Evolutionary conservation across 441 rosid genomes (phyloP).

Genomic region (Viola pubescens): DNA sequence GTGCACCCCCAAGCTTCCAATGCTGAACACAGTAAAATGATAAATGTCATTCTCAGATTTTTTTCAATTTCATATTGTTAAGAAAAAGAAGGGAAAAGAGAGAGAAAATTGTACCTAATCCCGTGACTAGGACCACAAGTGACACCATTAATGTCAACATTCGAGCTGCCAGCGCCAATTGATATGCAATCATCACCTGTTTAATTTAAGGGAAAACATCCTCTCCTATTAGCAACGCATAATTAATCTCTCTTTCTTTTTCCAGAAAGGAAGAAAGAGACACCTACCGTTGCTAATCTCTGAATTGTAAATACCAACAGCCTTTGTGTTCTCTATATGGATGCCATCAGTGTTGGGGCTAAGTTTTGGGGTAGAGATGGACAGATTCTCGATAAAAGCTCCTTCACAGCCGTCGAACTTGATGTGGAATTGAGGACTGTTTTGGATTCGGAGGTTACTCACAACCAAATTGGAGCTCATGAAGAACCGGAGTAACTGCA

Average conservation of each 20-base stretch:
- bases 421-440: constrained; percentile 93
- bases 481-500: constrained; percentile 82
- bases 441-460: constrained; percentile 59
- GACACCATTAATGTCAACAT: constrained; percentile 70
- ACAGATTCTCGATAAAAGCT: constrained; percentile 50
- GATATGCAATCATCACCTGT: constrained; percentile 95
- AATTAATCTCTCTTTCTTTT: background rate
- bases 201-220: background rate
- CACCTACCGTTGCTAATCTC: constrained; percentile 66
- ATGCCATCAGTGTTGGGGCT: constrained; percentile 95
- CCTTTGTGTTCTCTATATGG: constrained; percentile 67
- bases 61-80: background rate
- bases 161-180: constrained; percentile 76
- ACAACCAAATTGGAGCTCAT: constrained; percentile 82
- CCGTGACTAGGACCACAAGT: constrained; percentile 99
- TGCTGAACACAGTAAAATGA: constrained; percentile 32
- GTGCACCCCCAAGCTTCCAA: constrained; percentile 91
- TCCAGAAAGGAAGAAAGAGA: too few relatives aligned
- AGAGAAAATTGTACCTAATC: constrained; percentile 51
- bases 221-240: background rate
- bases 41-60: background rate
- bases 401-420: constrained; percentile 95
- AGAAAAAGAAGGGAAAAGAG: background rate
- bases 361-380: constrained; percentile 75
- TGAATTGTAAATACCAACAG: constrained; percentile 71